Conservation (phyloP, 2,329 filamentous ascomycete genomes). For the Aspergillus tanneri region DNA sequence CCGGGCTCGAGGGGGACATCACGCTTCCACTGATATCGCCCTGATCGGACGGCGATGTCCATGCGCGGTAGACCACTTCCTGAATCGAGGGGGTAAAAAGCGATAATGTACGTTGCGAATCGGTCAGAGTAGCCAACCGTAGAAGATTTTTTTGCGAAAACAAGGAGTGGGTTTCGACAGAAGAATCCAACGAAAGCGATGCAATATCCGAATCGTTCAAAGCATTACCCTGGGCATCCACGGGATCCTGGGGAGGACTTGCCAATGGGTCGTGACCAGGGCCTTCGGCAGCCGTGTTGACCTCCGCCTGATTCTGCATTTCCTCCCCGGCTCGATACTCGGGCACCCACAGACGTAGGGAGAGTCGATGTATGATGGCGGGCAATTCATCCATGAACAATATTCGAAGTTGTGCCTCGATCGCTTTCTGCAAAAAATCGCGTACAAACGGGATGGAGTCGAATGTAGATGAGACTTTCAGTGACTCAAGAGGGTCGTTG, state of each 20-base stretch:
- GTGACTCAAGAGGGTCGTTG: conserved; percentile 94
- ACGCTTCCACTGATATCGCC: conserved; percentile 53
- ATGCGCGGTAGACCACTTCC: conserved; percentile 88
- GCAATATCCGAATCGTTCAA: conserved; percentile 74
- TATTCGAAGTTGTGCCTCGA: conserved; percentile 87
- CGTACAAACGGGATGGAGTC: conserved; percentile 98
- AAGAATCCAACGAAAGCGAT: conserved; percentile 73
- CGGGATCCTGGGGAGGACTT: conserved; percentile 75
- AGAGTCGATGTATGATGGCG: conserved; percentile 91
- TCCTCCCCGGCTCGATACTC: conserved; percentile 72
- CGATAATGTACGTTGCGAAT: conserved; percentile 86
- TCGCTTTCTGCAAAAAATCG: conserved; percentile 93
- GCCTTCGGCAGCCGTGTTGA: conserved; percentile 55
- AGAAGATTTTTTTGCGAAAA: conserved; percentile 95
- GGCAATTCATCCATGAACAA: conserved; percentile 98
- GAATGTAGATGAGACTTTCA: conserved; percentile 98
- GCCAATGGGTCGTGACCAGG: conserved; percentile 75
- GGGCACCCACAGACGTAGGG: conserved; percentile 82
- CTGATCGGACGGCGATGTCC: conserved; percentile 76
- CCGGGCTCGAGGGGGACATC: conserved; percentile 46
- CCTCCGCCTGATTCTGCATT: conserved; percentile 52
- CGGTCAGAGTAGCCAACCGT: conserved; percentile 75
- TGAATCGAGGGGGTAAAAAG: conserved; percentile 88
- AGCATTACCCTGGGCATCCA: conserved; percentile 75
- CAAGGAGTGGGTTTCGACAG: conserved; percentile 77